Conservation (phyloP, 768 basidiomycete genomes). For the Lactarius vividus region DNA sequence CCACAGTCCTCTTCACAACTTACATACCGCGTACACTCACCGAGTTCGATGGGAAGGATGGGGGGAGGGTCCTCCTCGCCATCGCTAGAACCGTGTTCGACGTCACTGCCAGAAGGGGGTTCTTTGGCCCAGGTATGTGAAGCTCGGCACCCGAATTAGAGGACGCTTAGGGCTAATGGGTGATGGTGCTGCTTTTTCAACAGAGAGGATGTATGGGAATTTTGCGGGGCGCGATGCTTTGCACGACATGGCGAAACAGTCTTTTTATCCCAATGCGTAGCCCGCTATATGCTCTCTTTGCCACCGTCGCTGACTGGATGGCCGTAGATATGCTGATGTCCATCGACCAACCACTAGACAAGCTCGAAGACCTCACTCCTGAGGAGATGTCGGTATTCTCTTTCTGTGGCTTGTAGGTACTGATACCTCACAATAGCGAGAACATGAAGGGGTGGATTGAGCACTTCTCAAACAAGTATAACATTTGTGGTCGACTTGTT, state of each 20-base stretch:
- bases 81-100: conserved; percentile 91
- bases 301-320: conserved; percentile 5
- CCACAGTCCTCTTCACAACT: conserved; percentile 69
- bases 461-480: conserved; percentile 91
- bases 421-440: too few relatives aligned
- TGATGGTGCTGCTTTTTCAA: not conserved
- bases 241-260: conserved; percentile 96
- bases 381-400: conserved; percentile 72
- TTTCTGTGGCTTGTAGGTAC: conserved; percentile 1
- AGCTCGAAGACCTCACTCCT: conserved; percentile 68
- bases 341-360: conserved; percentile 82
- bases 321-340: conserved; percentile 84
- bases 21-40: conserved; percentile 77
- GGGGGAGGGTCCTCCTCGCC: conserved; percentile 76
- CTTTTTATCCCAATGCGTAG: conserved; percentile 79
- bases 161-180: not conserved
- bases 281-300: not conserved
- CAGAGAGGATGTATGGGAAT: conserved; percentile 86
- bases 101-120: conserved; percentile 82
- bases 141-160: not conserved
- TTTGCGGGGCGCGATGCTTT: conserved; percentile 97
- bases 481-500: conserved; percentile 85
- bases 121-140: conserved; percentile 89
- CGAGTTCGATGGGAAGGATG: conserved; percentile 61
- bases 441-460: conserved; percentile 97